phyloP scores from a whole-genome alignment of 108 stramenopile genomes.

The Pseudonitzschia multiseries region DNA sequence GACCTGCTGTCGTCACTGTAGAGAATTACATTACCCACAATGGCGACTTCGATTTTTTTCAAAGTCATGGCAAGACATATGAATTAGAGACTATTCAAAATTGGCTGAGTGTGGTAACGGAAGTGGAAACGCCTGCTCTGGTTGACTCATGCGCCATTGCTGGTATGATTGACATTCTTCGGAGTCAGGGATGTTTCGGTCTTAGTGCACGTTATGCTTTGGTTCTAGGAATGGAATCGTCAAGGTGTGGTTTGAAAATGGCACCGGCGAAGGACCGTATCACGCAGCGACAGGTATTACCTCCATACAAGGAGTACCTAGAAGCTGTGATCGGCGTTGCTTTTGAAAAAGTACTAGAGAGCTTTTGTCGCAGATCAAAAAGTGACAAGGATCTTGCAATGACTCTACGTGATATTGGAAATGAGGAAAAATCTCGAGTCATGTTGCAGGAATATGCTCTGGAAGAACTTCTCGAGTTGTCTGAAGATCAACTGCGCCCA shows the following conservation, averaged over 20 bases:
- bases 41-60: slow-evolving; percentile 86
- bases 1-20: slow-evolving; percentile 23
- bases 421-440: not conserved
- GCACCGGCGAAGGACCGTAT: not conserved
- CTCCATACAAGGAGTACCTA: slow-evolving; percentile 44
- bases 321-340: slow-evolving; percentile 52
- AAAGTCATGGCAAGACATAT: slow-evolving; percentile 57
- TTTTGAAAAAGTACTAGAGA: slow-evolving; percentile 60
- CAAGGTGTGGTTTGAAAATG: slow-evolving; percentile 36
- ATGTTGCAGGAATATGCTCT: not conserved
- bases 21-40: slow-evolving; percentile 84
- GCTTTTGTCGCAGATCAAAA: slow-evolving; percentile 20
- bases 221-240: slow-evolving; percentile 41
- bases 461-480: not conserved
- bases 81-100: slow-evolving; percentile 64
- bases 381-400: not conserved
- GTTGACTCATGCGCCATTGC: slow-evolving; percentile 78
- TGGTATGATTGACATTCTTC: slow-evolving; percentile 69
- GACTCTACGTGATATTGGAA: slow-evolving; percentile 16
- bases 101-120: slow-evolving; percentile 62
- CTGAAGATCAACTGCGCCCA: slow-evolving; percentile 3
- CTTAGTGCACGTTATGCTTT: slow-evolving; percentile 67
- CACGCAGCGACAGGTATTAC: slow-evolving; percentile 27
- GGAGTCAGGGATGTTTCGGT: slow-evolving; percentile 72
- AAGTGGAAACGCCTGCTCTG: slow-evolving; percentile 45